Evolutionary conservation across 371 early-diverging fungal species (phyloP), one percentile per base, ranked within the genome.

Genomic region (Mortierella sp.): DNA sequence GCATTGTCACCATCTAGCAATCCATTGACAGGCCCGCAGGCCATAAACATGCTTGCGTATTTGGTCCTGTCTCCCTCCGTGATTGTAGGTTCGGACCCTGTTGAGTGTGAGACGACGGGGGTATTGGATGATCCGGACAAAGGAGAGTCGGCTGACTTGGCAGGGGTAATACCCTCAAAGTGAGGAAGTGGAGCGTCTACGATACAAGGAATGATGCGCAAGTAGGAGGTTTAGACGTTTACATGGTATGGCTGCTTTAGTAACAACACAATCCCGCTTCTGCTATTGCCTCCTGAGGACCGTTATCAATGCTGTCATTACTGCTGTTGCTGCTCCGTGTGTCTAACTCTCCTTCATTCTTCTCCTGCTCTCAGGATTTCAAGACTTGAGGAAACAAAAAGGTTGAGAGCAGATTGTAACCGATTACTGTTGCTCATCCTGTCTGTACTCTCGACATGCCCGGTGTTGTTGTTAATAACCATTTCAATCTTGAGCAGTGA

Each of bases 31-130:
- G 96, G 96, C 13, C 90, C 88, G 82, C 92, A 92, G 40, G 90
- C 89, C 14, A 93, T 89, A 77, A 97, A 97, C 26, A 96, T 89
- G 57, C 88, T 87, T 53, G 90, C 91, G 79, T 95, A 97, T 72
- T 95, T 93, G 71, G 88, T 83, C 75, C 90, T 89, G 64, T 96
- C 96, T 16, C 93, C 94, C 69, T 40, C 81, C 24, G 81, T 83
- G 55, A 80, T 81, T 31, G 71, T 74, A 61, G 82, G 87, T 54
- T 73, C 87, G 43, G 78, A 78, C 54, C 81, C 84, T 51, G 75
- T 81, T 61, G 55, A 79, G n/a, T 86, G 83, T 1, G 89, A 79
- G 10, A 86, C 50, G 31, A 88, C 73, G 1, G 89, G 77, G 6
- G 64, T 64, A 53, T 16, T 24, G 53, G 53, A 16, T 91, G 73